A percentile compares a stretch with the other conserved stretches of the same genome.
These are phyloP conservation scores for Trichoderma sp. DNA, from an alignment of 2,329 filamentous ascomycete species.

Conservation along the genomic window DNA sequence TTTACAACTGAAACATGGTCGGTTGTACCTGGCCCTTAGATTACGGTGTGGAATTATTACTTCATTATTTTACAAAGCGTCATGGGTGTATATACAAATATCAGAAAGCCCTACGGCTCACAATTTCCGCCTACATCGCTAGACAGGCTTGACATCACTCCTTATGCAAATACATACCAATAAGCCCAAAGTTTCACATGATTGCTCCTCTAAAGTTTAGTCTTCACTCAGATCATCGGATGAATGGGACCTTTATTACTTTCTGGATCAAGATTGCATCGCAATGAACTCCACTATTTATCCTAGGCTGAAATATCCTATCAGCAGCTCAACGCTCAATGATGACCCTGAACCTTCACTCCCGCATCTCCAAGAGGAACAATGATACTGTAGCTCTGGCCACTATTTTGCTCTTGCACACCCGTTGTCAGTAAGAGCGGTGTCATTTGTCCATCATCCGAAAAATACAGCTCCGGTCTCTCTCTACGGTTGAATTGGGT, in stretches of 20 bases:
- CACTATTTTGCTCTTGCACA: conserved; percentile 39
- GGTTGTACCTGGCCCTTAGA: not conserved
- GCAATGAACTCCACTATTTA: not conserved
- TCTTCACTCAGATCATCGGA: no score
- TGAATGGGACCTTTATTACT: not conserved
- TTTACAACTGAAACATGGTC: not conserved
- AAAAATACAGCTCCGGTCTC: conserved; percentile 48
- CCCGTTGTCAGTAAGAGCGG: conserved; percentile 47
- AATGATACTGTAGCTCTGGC: conserved; percentile 26
- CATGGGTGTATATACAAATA: not conserved
- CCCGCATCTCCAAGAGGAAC: conserved; percentile 27
- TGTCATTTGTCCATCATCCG: conserved; percentile 42
- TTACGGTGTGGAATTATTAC: not conserved
- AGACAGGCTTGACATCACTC: no score
- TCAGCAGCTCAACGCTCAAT: not conserved
- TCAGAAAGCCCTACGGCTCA: no score
- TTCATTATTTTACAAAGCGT: not conserved
- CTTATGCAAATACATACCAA: no score
- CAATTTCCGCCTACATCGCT: no score
- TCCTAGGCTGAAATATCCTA: not conserved
- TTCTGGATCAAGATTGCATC: not conserved
- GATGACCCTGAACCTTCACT: conserved; percentile 15
- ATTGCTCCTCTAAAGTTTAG: no score
- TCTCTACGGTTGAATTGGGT: conserved; percentile 35
- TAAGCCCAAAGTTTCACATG: no score